phyloP scores from a whole-genome alignment of 164 flowering plant species.

The Piper betle region DNA sequence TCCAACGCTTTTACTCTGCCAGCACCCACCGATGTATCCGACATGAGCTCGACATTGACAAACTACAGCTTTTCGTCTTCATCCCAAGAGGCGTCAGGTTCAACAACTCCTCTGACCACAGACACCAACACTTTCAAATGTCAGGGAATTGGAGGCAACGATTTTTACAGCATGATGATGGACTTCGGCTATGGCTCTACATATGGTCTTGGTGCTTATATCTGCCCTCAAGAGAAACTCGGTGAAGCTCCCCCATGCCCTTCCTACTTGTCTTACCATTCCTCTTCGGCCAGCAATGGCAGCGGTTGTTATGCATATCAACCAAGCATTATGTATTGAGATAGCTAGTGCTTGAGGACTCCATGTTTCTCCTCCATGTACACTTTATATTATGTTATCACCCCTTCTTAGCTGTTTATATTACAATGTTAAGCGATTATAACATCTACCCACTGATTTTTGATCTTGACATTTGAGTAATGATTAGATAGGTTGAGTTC shows the following conservation, averaged over 20 bases:
- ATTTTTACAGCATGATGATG: constrained; percentile 9
- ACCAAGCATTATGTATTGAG: not conserved
- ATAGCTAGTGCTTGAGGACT: too few relatives aligned
- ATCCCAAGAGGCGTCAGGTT: constrained; percentile 4
- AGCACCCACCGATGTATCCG: constrained; percentile 6
- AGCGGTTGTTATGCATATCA: constrained; percentile 1
- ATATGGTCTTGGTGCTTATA: constrained; percentile 8
- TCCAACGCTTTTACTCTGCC: constrained; percentile 5
- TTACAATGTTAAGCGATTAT: too few relatives aligned
- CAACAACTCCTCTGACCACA: constrained; percentile 1
- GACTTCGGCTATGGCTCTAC: constrained; percentile 10
- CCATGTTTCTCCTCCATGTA: too few relatives aligned
- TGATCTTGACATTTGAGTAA: not conserved
- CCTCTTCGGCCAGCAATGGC: constrained; percentile 2
- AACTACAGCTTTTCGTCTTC: constrained; percentile 11
- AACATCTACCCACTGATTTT: too few relatives aligned
- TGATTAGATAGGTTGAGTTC: too few relatives aligned
- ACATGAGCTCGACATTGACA: constrained; percentile 5
- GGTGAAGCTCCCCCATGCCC: constrained; percentile 7
- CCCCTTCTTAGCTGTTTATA: not conserved
- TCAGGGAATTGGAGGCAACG: constrained; percentile 7
- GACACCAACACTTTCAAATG: constrained; percentile 8
- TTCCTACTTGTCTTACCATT: constrained; percentile 5
- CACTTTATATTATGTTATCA: not conserved
- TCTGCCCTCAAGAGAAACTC: constrained; percentile 9